phyloP scores from a whole-genome alignment of 441 rosid genomes.

The Brassica balearica region DNA sequence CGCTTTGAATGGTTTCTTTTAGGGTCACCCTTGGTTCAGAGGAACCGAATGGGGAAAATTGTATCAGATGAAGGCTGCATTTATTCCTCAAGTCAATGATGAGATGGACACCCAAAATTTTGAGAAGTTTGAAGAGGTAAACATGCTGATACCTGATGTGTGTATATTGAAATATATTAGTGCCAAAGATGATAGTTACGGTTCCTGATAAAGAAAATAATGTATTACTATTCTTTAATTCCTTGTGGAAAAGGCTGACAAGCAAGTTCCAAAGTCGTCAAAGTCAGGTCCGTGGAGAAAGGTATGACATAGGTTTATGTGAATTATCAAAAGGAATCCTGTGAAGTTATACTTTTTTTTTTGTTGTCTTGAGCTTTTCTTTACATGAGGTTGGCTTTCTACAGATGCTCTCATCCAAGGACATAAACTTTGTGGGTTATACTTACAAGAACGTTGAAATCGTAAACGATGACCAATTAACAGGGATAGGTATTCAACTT shows the following conservation, averaged over 20 bases:
- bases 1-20: slow-evolving; percentile 42
- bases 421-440: slow-evolving; percentile 92
- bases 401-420: slow-evolving; percentile 96
- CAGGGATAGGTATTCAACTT: too few species aligned
- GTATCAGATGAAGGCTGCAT: slow-evolving; percentile 90
- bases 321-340: background rate
- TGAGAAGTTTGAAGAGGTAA: slow-evolving; percentile 97
- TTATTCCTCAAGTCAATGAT: slow-evolving; percentile 94
- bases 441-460: slow-evolving; percentile 59
- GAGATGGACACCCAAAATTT: slow-evolving; percentile 97
- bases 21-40: slow-evolving; percentile 91
- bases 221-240: slow-evolving; percentile 33
- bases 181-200: too few species aligned
- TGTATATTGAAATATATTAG: too few species aligned
- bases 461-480: too few species aligned
- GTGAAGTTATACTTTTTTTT: background rate
- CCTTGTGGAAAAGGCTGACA: slow-evolving; percentile 67
- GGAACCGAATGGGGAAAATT: slow-evolving; percentile 84
- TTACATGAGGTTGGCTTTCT: slow-evolving; percentile 13
- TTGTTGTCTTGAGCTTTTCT: background rate
- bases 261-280: slow-evolving; percentile 70
- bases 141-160: slow-evolving; percentile 16
- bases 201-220: slow-evolving; percentile 30
- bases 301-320: too few species aligned
- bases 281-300: too few species aligned